These are phyloP conservation scores for Fragilaria radians DNA, from an alignment of 108 stramenopile species.

Conservation along the genomic window DNA sequence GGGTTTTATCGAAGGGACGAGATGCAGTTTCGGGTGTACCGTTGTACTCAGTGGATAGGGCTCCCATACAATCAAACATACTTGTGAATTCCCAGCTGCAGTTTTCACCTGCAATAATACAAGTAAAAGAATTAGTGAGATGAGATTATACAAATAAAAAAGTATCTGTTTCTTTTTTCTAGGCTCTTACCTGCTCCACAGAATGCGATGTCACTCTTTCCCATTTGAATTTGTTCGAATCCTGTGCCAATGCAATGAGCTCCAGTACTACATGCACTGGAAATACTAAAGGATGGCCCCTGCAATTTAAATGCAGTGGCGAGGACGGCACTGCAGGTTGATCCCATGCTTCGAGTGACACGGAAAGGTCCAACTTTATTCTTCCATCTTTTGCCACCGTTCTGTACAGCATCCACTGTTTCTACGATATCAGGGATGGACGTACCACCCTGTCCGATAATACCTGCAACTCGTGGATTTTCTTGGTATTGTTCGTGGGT, in stretches of 20 bases:
- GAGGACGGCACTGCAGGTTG: slow-evolving; percentile 82
- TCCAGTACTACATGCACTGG: slow-evolving; percentile 85
- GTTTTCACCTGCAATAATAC: slow-evolving; percentile 52
- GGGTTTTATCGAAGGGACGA: slow-evolving; percentile 93
- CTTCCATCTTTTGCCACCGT: slow-evolving; percentile 79
- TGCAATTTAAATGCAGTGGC: slow-evolving; percentile 89
- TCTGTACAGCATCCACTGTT: slow-evolving; percentile 80
- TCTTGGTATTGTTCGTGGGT: slow-evolving; percentile 79
- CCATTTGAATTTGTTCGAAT: slow-evolving; percentile 85
- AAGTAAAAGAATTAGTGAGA: too few species aligned
- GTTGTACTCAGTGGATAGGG: slow-evolving; percentile 87
- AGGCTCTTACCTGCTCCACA: slow-evolving; percentile 76
- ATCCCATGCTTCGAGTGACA: slow-evolving; percentile 90
- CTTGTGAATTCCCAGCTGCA: slow-evolving; percentile 88
- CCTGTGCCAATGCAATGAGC: slow-evolving; percentile 93
- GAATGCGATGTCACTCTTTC: slow-evolving; percentile 86
- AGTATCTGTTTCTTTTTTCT: neutral
- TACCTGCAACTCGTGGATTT: slow-evolving; percentile 81
- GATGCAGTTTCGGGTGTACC: slow-evolving; percentile 82
- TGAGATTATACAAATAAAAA: neutral
- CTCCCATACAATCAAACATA: slow-evolving; percentile 96
- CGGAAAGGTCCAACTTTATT: slow-evolving; percentile 94
- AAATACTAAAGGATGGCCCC: slow-evolving; percentile 82
- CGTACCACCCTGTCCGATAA: slow-evolving; percentile 91
- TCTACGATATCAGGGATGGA: slow-evolving; percentile 88